A percentile compares a stretch with the other conserved stretches of the same genome.
Evolutionary conservation across 305 asterid genomes (phyloP).

Genomic region (Fraxinus ornus): DNA sequence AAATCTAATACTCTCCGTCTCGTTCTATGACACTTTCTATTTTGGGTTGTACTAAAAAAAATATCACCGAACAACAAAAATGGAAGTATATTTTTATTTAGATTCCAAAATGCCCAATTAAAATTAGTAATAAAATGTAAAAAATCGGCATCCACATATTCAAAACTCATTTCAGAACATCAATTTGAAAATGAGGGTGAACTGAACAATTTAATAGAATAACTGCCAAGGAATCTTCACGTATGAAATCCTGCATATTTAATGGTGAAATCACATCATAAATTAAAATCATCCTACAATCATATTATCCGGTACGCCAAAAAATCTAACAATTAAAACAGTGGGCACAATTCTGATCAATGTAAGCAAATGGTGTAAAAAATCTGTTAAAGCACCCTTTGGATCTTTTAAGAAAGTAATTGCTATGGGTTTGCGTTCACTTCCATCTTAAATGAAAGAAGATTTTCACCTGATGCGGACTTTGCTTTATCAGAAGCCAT

Average conservation of each 20-base stretch:
- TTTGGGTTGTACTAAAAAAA: not conserved
- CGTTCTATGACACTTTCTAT: not conserved
- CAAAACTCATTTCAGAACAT: constrained; percentile 2
- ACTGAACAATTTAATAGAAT: constrained; percentile 12
- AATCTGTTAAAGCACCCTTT: constrained; percentile 15
- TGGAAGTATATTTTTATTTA: not conserved
- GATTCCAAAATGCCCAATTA: not conserved
- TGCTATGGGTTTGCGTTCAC: constrained; percentile 18
- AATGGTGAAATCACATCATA: not conserved
- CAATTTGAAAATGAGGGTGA: not conserved
- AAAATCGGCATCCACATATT: not conserved
- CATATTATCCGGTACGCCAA: constrained; percentile 15
- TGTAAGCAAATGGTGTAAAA: constrained; percentile 15
- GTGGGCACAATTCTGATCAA: constrained; percentile 9
- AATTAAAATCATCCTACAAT: constrained; percentile 6
- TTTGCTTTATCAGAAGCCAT: constrained; percentile 73
- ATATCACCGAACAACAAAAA: not conserved
- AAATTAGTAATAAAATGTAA: not conserved
- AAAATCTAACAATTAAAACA: constrained; percentile 5
- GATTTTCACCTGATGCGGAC: constrained; percentile 78
- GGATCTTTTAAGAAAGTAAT: constrained; percentile 19
- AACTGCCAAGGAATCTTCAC: not conserved
- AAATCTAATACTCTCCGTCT: constrained; percentile 6
- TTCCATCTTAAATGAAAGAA: constrained; percentile 23
- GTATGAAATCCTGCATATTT: not conserved